phyloP scores from a whole-genome alignment of 768 basidiomycete species.

The Trichaptum fuscoviolaceum region DNA sequence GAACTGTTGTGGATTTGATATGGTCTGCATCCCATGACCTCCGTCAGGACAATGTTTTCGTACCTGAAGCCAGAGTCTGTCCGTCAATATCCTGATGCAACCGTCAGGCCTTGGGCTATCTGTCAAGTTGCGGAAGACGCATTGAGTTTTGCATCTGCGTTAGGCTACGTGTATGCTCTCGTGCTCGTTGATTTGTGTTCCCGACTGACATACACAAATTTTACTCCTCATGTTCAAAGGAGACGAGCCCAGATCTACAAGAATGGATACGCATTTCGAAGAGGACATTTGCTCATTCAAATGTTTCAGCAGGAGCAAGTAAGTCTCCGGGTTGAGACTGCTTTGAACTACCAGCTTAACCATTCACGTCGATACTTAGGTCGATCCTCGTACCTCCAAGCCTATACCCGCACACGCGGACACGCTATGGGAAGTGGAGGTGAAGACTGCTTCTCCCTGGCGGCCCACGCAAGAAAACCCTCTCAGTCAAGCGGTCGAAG shows the following conservation, averaged over 20 bases:
- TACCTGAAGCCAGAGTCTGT: conserved; percentile 83
- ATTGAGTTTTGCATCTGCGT: conserved; percentile 69
- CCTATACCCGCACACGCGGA: conserved; percentile 75
- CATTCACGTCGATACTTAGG: conserved; percentile 32
- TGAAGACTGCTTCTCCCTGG: conserved; percentile 75
- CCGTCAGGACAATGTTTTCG: conserved; percentile 64
- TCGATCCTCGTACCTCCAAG: conserved; percentile 69
- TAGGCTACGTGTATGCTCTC: conserved; percentile 63
- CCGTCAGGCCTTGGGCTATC: conserved; percentile 80
- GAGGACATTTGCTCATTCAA: conserved; percentile 65
- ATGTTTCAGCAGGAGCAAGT: conserved; percentile 88
- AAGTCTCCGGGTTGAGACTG: conserved; percentile 12
- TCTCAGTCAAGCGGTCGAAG: conserved; percentile 62
- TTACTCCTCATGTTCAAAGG: conserved; percentile 29
- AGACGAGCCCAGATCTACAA: conserved; percentile 77
- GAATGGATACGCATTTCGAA: conserved; percentile 70
- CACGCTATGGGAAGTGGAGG: conserved; percentile 85
- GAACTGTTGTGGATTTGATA: not conserved
- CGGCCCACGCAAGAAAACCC: conserved; percentile 76
- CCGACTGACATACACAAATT: conserved; percentile 3
- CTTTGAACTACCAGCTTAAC: conserved; percentile 6
- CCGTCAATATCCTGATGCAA: conserved; percentile 79
- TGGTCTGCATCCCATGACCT: not conserved
- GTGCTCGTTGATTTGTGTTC: conserved; percentile 5
- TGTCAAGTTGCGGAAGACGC: conserved; percentile 78